Evolutionary conservation across 345 rosid species (phyloP), one percentile per base, ranked within the genome.

Genomic region (Sonneratia caseolaris): DNA sequence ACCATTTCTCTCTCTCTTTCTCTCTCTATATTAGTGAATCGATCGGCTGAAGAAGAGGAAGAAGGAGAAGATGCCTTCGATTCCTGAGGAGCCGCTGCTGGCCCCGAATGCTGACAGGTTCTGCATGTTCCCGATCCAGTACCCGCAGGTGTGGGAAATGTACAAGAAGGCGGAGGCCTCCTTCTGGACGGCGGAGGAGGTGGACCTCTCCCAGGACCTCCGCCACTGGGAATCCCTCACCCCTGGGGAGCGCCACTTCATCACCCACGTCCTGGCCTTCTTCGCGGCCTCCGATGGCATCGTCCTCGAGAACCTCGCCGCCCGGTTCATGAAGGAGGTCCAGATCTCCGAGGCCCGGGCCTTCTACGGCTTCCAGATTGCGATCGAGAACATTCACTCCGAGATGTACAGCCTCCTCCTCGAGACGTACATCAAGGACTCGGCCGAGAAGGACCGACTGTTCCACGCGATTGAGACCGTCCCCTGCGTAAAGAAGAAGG

Each of bases 81-180:
- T 90, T 51, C 84, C 88, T 3, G 96, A 90, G 73, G 99, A 95
- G 86, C 99, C 98, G 0, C 88, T 95, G 1, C 86, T 92, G 0
- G 87, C 89, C 3, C 76, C 92, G 0, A 92, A 87, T 69, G 88
- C 93, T 0, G 98, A 84, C 78, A 82, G 96, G 9, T 92, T 95
- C 84, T 92, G 98, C 49, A 95, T 95, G 99, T 95, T 95, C 56
- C 99, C 99, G 0, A 89, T 92, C 70, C 87, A 92, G 37, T 90
- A 89, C 73, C 98, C 99, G 0, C 80, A 90, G 81, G 85, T 95
- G 64, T 95, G 98, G 99, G 97, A 95, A 65, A 92, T 95, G 99
- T 95, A 95, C 84, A 92, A 95, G 89, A 88, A 95, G 69, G 98
- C 98, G 21, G 99, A 90, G 72, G 98, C 99, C 38, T 95, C 98